Percentiles rank a stretch among this genome's conserved stretches.
Conservation (phyloP, 441 rosid species). For the Kokia cookei region DNA sequence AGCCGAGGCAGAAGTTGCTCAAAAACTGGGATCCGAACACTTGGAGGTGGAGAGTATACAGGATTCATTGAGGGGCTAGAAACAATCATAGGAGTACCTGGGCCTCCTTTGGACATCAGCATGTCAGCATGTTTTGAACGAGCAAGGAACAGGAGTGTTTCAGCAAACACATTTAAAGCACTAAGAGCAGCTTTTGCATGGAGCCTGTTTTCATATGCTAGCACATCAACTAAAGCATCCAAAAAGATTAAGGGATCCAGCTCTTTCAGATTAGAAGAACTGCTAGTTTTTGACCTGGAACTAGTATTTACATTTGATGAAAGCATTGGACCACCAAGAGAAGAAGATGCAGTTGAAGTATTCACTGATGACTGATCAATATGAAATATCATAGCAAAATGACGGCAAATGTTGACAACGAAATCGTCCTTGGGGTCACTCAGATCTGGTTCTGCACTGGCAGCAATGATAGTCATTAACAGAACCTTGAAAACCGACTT, state of each 20-base stretch:
- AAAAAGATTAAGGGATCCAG: constrained; percentile 86
- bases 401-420: constrained; percentile 75
- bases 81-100: constrained; percentile 87
- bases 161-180: constrained; percentile 85
- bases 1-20: constrained; percentile 98
- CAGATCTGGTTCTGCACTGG: constrained; percentile 82
- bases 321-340: constrained; percentile 45
- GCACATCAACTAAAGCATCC: constrained; percentile 94
- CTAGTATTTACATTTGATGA: constrained; percentile 40
- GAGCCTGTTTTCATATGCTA: constrained; percentile 83
- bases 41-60: constrained; percentile 90
- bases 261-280: constrained; percentile 62
- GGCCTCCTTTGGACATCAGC: constrained; percentile 78
- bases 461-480: constrained; percentile 75
- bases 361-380: constrained; percentile 48
- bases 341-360: constrained; percentile 42
- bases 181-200: constrained; percentile 87
- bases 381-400: constrained; percentile 93
- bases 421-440: constrained; percentile 74
- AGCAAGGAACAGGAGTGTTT: constrained; percentile 87
- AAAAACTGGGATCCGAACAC: constrained; percentile 86
- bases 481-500: constrained; percentile 94
- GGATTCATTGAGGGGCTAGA: constrained; percentile 99
- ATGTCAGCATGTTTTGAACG: constrained; percentile 79
- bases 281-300: constrained; percentile 54